A percentile compares a stretch with the other conserved stretches of the same genome.
Evolutionary conservation across 768 basidiomycete species (phyloP).

Genomic region (Podaxis mareebaensis): DNA sequence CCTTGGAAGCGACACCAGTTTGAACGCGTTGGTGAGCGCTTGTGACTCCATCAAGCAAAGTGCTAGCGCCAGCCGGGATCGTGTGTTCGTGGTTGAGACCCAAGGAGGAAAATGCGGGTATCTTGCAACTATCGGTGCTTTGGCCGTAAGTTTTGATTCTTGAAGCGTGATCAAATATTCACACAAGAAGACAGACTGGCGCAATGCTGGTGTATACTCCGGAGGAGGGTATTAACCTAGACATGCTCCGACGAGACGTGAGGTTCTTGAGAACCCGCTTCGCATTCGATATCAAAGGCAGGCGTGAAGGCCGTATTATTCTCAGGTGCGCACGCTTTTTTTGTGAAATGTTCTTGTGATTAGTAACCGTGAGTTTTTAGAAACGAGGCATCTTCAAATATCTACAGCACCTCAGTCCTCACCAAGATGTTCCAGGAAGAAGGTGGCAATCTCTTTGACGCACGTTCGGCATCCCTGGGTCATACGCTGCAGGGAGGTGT

Average conservation of each 20-base stretch:
- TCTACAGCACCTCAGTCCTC: slow-evolving; percentile 90
- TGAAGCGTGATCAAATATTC: slow-evolving; percentile 1
- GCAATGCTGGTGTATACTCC: slow-evolving; percentile 94
- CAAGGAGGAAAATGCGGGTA: slow-evolving; percentile 98
- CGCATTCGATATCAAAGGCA: slow-evolving; percentile 82
- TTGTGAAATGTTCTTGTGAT: no score
- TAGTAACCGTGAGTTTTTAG: slow-evolving; percentile 37
- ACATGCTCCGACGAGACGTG: slow-evolving; percentile 80
- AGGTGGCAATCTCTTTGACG: slow-evolving; percentile 89
- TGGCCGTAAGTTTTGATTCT: slow-evolving; percentile 68
- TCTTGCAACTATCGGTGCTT: slow-evolving; percentile 91
- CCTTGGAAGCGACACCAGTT: slow-evolving; percentile 93
- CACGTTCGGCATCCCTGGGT: slow-evolving; percentile 92
- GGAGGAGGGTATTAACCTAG: slow-evolving; percentile 84
- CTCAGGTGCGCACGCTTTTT: slow-evolving; percentile 61
- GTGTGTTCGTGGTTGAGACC: slow-evolving; percentile 97
- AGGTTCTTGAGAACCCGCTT: slow-evolving; percentile 87
- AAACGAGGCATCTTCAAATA: slow-evolving; percentile 81
- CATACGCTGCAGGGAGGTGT: slow-evolving; percentile 97
- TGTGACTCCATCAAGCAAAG: slow-evolving; percentile 99
- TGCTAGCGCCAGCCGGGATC: slow-evolving; percentile 91
- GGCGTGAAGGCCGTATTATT: slow-evolving; percentile 90
- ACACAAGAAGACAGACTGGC: slow-evolving; percentile 59
- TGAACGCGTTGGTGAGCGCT: slow-evolving; percentile 96
- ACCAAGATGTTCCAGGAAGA: slow-evolving; percentile 96